Evolutionary conservation across 192 early-diverging fungal species (phyloP).

Genomic region (Gonapodya prolifera): DNA sequence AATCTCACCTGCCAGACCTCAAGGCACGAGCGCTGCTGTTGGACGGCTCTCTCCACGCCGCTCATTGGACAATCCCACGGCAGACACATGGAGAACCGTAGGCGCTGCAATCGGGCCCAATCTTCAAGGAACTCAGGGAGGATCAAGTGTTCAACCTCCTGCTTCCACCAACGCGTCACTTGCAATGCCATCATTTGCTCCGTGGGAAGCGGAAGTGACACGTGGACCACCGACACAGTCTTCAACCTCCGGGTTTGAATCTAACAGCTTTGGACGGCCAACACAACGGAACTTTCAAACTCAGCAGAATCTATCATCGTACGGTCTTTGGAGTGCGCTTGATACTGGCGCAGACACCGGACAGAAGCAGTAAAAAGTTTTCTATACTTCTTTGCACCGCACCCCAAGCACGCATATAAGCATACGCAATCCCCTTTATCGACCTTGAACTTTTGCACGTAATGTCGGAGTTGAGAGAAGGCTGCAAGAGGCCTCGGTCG

Average conservation of each 20-base stretch:
- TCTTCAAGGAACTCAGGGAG: too few relatives aligned
- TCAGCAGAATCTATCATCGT: background rate
- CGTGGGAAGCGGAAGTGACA: background rate
- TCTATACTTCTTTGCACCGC: background rate
- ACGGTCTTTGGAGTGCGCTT: background rate
- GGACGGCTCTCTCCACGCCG: background rate
- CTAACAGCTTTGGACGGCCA: background rate
- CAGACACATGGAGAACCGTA: background rate
- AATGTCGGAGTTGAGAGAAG: background rate
- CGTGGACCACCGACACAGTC: background rate
- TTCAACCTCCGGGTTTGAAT: background rate
- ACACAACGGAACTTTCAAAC: background rate
- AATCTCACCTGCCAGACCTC: background rate
- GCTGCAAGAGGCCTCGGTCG: background rate
- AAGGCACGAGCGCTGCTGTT: background rate
- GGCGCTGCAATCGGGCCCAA: background rate
- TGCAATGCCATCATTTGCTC: background rate
- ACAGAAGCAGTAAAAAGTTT: background rate
- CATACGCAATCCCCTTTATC: background rate
- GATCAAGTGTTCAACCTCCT: too few relatives aligned
- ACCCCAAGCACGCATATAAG: background rate
- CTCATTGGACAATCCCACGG: background rate
- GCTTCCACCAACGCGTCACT: background rate
- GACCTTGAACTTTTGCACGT: background rate
- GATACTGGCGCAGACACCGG: background rate